Evolutionary conservation across 179 eudicot genomes (phyloP), one percentile per base, ranked within the genome.

Genomic region (Camellia oleifera): DNA sequence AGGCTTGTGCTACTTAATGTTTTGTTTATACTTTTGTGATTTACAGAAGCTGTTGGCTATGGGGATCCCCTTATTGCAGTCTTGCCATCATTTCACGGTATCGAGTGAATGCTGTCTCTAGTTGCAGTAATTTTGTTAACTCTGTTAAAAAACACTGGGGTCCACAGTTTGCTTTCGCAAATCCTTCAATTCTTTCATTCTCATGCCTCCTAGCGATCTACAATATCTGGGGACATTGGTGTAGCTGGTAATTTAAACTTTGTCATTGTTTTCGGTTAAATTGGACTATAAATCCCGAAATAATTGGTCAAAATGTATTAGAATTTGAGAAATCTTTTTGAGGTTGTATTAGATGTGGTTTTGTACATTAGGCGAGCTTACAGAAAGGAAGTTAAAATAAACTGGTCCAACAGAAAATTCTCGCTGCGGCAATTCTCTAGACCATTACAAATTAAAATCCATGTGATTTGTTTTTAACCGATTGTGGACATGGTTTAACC

Each of bases 41-140:
- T 78, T 86, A 77, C 99, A 95, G 99, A 94, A 79, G 93, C 98
- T 75, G 89, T 94, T 71, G 99, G 98, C 69, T 95, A 94, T 52
- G 99, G 99, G 48, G 99, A 94, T 79, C 93, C 97, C 78, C 90
- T 96, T 23, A 68, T 72, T 26, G 76, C 62, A 12, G 32, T 72
- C 40, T 12, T 72, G 18, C 62, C 61, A 5, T 72, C 57, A 54
- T 26, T 72, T 23, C 42, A 42, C 23, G 76, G 20, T 72, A 1
- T 72, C 12, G 4, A 61, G 65, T 64, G 69, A 4, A 71, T 12
- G n/a, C 61, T 3, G 2, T 72, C 62, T 14, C 18, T 26, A 6
- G 7, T 17, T 0, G 62, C 2, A 5, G 2, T 6, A 42, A 13
- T 40, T n/a, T 53, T 26, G 76, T 52, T 5, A 23, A 45, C 62